These are phyloP conservation scores for Aspergillus sp. DNA, from an alignment of 2,329 filamentous ascomycete species.

Conservation along the genomic window DNA sequence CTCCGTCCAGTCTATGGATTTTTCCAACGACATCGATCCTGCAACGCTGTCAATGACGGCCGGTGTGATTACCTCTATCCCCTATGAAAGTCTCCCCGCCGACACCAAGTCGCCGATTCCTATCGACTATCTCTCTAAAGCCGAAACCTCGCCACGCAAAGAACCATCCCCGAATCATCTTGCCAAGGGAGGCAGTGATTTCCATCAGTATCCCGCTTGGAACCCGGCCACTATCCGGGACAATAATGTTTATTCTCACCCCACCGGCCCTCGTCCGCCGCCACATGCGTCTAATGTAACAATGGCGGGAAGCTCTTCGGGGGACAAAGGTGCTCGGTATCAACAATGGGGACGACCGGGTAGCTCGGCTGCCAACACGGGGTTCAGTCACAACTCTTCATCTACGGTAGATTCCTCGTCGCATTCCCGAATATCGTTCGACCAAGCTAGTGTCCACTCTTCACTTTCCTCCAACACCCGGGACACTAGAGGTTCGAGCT, in stretches of 20 bases:
- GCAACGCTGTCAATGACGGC: constrained; percentile 71
- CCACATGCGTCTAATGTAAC: constrained; percentile 58
- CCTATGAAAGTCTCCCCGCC: constrained; percentile 70
- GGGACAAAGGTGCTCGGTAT: constrained; percentile 68
- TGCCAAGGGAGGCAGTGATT: constrained; percentile 75
- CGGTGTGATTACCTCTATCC: constrained; percentile 83
- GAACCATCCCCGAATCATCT: constrained; percentile 81
- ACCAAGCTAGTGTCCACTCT: constrained; percentile 67
- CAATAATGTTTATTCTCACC: constrained; percentile 56
- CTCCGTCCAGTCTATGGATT: constrained; percentile 71
- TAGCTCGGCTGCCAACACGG: constrained; percentile 57
- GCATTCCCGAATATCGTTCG: constrained; percentile 60
- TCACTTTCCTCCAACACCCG: constrained; percentile 60
- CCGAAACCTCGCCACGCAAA: constrained; percentile 62
- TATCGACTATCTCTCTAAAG: constrained; percentile 70
- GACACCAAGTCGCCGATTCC: constrained; percentile 70
- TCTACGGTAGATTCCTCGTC: constrained; percentile 54
- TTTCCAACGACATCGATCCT: constrained; percentile 60
- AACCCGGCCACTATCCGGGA: constrained; percentile 56
- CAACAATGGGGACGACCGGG: constrained; percentile 73
- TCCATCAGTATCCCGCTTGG: constrained; percentile 83
- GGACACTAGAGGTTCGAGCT: constrained; percentile 56
- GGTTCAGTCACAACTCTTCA: constrained; percentile 61
- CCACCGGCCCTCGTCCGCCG: constrained; percentile 63
- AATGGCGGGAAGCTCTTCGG: constrained; percentile 70